Conservation (phyloP, 129 eudicot species). For the Artemisia annua region DNA sequence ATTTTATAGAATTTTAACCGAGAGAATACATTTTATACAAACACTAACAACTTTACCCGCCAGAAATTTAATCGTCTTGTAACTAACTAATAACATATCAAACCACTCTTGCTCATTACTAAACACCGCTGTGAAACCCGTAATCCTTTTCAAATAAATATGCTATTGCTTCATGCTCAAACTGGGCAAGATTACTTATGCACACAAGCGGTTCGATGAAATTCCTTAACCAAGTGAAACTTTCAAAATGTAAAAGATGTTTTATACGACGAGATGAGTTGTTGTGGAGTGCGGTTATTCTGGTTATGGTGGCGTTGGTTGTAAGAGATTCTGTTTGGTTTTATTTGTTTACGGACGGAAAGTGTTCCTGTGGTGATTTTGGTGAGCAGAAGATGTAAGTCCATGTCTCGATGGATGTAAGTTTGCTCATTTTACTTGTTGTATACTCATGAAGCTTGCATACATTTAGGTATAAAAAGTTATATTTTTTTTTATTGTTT, state of each 20-base stretch:
- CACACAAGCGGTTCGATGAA: conserved; percentile 80
- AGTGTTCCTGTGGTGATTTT: conserved; percentile 94
- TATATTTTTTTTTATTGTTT: not conserved
- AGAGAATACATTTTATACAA: no score
- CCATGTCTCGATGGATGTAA: not conserved
- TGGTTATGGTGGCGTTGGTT: no score
- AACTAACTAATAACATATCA: conserved; percentile 11
- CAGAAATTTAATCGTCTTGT: not conserved
- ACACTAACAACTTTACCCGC: no score
- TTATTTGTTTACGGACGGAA: conserved; percentile 80
- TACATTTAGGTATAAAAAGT: no score
- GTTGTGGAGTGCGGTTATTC: not conserved
- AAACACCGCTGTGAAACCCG: no score
- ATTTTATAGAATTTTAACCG: no score
- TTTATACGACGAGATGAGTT: conserved; percentile 57
- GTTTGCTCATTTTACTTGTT: not conserved
- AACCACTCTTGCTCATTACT: no score
- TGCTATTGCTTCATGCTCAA: not conserved
- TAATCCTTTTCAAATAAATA: no score
- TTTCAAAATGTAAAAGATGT: conserved; percentile 52
- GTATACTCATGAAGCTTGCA: not conserved
- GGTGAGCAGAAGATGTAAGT: conserved; percentile 37
- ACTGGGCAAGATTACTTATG: conserved; percentile 48
- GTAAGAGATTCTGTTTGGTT: conserved; percentile 82
- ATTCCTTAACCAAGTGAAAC: conserved; percentile 66